Base-by-base conservation (phyloP, 169 alveolate genomes). In the Plasmodium vivax region DNA sequence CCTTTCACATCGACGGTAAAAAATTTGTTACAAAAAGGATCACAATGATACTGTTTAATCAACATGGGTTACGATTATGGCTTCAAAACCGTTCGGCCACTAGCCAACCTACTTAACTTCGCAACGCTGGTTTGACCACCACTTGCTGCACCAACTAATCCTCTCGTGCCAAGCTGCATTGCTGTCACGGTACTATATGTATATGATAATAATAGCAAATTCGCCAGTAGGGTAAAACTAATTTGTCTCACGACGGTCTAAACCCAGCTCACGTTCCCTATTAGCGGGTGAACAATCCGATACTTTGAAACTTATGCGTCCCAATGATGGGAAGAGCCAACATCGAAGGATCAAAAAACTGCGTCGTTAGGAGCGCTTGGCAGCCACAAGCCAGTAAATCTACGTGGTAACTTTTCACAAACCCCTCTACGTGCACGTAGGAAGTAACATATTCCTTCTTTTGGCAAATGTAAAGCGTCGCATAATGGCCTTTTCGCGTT, bases 241-340 rank as follows among this genome's bases (percentile, higher is more conserved):
- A 97, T 98, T 98, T 98, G 98, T 97, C 98, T 98, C 99, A 97
- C 98, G 98, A 97, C 97, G 98, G 98, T 96, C 98, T 98, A 95
- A 96, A 95, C 96, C 96, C 95, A 96, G 97, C 95, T 94, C 96
- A 90, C 91, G 96, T 93, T 93, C 95, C 92, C 93, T 88, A 71
- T 95, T 95, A 93, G 96, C 96, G 92, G 97, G 97, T 87, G 96
- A 95, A 93, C 97, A 95, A 95, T 93, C 96, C 96, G 97, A 88
- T 95, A 95, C 98, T 95, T 94, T 93, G 96, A 79, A 96, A 95
- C 96, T 96, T 96, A 96, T 95, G 96, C 96, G 93, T 96, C 96
- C 85, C 92, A 87, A 95, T 95, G 97, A 95, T 95, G 94, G 97
- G 95, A 94, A 95, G 96, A 96, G 96, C 97, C 85, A 96, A 94